Evolutionary conservation across 768 basidiomycete genomes (phyloP).

Genomic region (Suillus spraguei): DNA sequence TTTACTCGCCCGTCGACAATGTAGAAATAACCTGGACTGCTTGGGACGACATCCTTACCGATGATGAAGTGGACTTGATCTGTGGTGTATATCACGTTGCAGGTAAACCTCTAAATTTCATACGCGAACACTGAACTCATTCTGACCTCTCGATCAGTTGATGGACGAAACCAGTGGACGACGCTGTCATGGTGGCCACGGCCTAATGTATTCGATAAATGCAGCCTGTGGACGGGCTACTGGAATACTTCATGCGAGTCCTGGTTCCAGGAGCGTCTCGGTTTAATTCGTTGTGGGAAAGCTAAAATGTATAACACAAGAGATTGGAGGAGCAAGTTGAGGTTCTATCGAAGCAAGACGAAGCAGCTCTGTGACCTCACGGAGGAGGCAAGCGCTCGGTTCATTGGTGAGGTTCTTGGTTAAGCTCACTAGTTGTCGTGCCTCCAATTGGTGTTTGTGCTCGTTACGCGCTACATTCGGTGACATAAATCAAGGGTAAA

Average conservation of each 20-base stretch:
- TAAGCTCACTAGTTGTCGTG: not conserved
- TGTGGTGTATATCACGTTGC: not conserved
- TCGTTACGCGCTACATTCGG: not conserved
- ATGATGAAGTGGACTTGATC: not conserved
- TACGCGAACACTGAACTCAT: not conserved
- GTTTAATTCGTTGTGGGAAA: not conserved
- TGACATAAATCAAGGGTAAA: not conserved
- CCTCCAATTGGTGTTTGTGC: not conserved
- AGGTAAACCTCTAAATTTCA: not conserved
- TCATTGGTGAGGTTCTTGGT: not conserved
- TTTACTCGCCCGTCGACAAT: not conserved
- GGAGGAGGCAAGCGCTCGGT: not conserved
- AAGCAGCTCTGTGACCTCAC: not conserved
- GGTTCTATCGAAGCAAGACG: not conserved
- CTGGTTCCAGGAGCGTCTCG: not conserved
- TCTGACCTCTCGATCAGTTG: not conserved
- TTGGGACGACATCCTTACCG: not conserved
- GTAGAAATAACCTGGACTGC: not conserved
- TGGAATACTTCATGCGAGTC: not conserved
- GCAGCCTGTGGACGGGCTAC: not conserved
- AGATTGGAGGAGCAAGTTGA: not conserved
- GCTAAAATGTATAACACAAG: not conserved
- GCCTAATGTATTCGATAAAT: not conserved
- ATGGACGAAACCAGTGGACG: not conserved
- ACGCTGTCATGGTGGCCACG: not conserved